Evolutionary conservation across 495 filamentous ascomycete genomes (phyloP), one percentile per base, ranked within the genome.

Genomic region (Sporormia fimetaria): DNA sequence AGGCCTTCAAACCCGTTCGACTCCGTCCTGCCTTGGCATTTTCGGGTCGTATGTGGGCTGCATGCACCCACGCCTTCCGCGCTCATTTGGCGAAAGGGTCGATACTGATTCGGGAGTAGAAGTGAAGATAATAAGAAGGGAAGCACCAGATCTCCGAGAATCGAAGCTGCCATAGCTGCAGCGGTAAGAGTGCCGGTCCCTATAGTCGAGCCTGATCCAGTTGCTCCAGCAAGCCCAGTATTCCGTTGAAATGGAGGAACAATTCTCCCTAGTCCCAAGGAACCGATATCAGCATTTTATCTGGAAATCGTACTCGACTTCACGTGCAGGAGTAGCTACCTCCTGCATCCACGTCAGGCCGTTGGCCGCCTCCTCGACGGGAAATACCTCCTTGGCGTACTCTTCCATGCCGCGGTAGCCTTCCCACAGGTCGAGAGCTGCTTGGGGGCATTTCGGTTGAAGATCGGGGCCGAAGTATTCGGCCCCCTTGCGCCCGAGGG

Each of bases 381-480:
- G 87, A 54, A 95, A 98, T 0, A 92, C 87, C 54, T 98, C 90
- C 15, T 84, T 72, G 20, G 88, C 90, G 61, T 96, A 98, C 59
- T 96, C 90, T 54, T 96, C 87, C 57, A 98, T 73, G 25, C 87
- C 81, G 26, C 90, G 70, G 57, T 81, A 82, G 4, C 88, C 90
- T 52, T 92, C 81, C 90, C 90, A 96, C 29, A 96, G 62, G 44
- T 78, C 69, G 40, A 83, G 63, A 6, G 86, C 79, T 38, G 83
- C 74, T 21, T 73, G 67, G 3, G 86, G 83, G 62, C 81, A 69
- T 51, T 76, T 51, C 0, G 72, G 63, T 37, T 71, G 63, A 40
- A 76, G 63, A 23, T 70, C 68, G 0, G 77, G 75, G 6, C 78
- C 78, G 59, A 82, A 83, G 59, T 84, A 84, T 6, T 75, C 74